phyloP scores from a whole-genome alignment of 345 rosid species.

The Salix viminalis region DNA sequence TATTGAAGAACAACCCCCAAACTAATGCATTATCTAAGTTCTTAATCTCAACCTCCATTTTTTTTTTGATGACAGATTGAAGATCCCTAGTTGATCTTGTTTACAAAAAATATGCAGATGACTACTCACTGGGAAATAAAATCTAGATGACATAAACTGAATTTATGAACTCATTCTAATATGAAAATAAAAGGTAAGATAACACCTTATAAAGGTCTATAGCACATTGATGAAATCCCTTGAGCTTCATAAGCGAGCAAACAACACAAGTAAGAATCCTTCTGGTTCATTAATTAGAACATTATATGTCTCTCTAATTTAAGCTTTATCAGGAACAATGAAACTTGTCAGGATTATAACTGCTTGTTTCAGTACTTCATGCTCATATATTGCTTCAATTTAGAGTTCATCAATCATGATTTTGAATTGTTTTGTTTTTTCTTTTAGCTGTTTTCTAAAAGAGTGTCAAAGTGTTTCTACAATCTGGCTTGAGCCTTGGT shows the following conservation, averaged over 20 bases:
- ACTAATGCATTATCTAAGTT: neutral
- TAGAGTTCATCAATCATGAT: neutral
- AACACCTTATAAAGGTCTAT: neutral
- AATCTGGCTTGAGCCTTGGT: neutral
- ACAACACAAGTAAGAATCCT: neutral
- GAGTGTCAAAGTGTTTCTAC: neutral
- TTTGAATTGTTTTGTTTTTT: neutral
- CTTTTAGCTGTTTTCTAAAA: neutral
- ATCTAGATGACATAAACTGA: neutral
- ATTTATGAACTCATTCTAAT: neutral
- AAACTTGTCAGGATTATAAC: neutral
- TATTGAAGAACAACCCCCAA: too few species aligned
- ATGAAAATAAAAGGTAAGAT: neutral
- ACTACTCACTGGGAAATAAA: neutral
- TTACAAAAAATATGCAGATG: neutral
- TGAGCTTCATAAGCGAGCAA: neutral
- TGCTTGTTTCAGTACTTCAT: neutral
- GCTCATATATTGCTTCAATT: neutral
- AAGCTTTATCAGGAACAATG: neutral
- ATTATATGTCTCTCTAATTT: neutral
- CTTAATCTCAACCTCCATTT: neutral
- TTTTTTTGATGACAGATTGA: neutral
- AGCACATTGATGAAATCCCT: neutral
- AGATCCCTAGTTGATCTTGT: neutral
- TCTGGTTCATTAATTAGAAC: neutral